These are phyloP conservation scores for Waltiozyma sp. DNA, from an alignment of 1,139 yeast genomes.

Conservation along the genomic window DNA sequence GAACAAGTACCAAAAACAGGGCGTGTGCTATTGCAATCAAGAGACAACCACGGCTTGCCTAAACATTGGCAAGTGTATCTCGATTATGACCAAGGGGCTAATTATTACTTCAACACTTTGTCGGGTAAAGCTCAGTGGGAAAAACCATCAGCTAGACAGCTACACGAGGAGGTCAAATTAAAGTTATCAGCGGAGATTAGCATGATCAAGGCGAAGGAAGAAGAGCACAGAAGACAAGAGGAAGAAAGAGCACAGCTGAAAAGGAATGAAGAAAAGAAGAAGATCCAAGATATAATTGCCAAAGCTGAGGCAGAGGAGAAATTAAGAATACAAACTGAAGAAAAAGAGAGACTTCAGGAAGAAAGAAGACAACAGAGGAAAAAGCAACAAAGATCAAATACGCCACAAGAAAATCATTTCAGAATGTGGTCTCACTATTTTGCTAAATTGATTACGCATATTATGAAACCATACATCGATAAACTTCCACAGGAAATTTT, in stretches of 20 bases:
- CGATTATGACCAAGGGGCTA: slow-evolving; percentile 23
- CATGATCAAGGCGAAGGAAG: not conserved
- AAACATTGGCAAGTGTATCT: slow-evolving; percentile 24
- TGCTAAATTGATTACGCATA: slow-evolving; percentile 73
- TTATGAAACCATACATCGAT: slow-evolving; percentile 53
- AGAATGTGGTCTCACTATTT: slow-evolving; percentile 50
- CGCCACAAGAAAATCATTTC: slow-evolving; percentile 18
- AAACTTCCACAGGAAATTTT: slow-evolving; percentile 64
- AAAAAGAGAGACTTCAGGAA: slow-evolving; percentile 14
- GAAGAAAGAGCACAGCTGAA: not conserved
- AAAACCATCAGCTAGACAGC: slow-evolving; percentile 26
- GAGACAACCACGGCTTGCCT: slow-evolving; percentile 18
- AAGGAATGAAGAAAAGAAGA: slow-evolving; percentile 3
- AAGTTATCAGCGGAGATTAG: not conserved
- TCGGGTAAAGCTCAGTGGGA: slow-evolving; percentile 48
- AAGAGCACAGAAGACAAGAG: slow-evolving; percentile 1
- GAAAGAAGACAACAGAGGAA: slow-evolving; percentile 15
- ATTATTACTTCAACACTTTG: slow-evolving; percentile 43
- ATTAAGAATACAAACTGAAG: slow-evolving; percentile 10
- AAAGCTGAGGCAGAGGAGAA: slow-evolving; percentile 12
- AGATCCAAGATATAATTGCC: slow-evolving; percentile 10
- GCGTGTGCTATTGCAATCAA: not conserved
- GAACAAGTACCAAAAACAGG: not conserved
- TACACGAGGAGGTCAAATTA: slow-evolving; percentile 1
- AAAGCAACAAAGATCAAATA: slow-evolving; percentile 9